These are phyloP conservation scores for Castanea sativa DNA, from an alignment of 306 rosid species.

Conservation along the genomic window DNA sequence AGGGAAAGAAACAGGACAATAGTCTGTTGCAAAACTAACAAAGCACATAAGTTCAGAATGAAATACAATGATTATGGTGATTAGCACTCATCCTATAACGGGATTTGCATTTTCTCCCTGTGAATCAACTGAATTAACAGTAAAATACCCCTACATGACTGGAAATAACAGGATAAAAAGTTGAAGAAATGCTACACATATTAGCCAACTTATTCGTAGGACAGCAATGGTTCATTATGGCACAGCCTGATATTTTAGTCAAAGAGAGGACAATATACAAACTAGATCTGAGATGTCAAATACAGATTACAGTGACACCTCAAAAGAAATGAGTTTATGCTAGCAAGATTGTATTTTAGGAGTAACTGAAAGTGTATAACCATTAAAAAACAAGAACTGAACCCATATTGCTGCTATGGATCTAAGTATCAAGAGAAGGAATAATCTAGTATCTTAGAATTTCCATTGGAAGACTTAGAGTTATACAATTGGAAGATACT, in stretches of 20 bases:
- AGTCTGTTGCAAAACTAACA: neutral
- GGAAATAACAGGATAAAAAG: neutral
- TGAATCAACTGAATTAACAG: neutral
- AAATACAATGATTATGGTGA: neutral
- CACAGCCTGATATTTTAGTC: neutral
- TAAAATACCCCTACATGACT: neutral
- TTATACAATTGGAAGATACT: neutral
- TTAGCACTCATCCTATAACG: neutral
- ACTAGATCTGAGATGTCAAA: slow-evolving; percentile 9
- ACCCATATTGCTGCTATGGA: neutral
- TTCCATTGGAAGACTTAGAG: neutral
- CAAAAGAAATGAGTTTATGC: neutral
- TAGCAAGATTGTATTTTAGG: neutral
- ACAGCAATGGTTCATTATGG: neutral
- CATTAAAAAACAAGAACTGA: neutral
- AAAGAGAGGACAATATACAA: slow-evolving; percentile 11
- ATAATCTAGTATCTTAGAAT: neutral
- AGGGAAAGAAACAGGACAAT: neutral
- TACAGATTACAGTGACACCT: neutral
- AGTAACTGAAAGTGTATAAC: neutral
- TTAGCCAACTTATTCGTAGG: neutral
- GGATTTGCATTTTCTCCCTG: neutral
- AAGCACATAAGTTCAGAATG: neutral
- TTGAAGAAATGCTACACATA: neutral
- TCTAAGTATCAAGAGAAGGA: neutral